Evolutionary conservation across 192 early-diverging fungal species (phyloP).

Genomic region (Podochytrium sp.): DNA sequence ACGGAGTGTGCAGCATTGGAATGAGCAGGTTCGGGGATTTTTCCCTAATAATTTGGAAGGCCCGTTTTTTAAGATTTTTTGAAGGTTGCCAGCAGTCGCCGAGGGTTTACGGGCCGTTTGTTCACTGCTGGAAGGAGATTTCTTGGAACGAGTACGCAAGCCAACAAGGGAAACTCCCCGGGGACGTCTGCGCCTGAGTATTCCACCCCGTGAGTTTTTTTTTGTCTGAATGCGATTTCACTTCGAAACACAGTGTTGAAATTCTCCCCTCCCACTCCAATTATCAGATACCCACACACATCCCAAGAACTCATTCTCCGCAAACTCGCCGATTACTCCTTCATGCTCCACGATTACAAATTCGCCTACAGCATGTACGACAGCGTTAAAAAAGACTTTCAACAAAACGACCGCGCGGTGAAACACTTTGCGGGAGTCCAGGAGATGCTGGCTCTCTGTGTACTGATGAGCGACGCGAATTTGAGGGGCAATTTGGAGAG

Average conservation of each 20-base stretch:
- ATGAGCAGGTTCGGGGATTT: conserved; percentile 70
- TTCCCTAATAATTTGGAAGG: not conserved
- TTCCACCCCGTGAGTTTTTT: conserved; percentile 5
- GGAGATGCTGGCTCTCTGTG: conserved; percentile 91
- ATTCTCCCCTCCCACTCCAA: not conserved
- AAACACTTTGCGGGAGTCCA: conserved; percentile 54
- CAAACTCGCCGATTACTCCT: conserved; percentile 92
- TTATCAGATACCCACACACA: conserved; percentile 45
- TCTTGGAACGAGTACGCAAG: conserved; percentile 64
- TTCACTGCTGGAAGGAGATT: conserved; percentile 83
- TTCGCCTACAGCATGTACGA: conserved; percentile 92
- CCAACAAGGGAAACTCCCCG: conserved; percentile 13
- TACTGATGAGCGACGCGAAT: conserved; percentile 61
- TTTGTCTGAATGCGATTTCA: not conserved
- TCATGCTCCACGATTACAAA: conserved; percentile 94
- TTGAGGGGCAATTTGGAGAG: conserved; percentile 27
- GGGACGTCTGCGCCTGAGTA: not conserved
- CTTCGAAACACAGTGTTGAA: too few species aligned
- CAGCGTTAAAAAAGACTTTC: conserved; percentile 83
- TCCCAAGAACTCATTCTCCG: conserved; percentile 93
- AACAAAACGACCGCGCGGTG: conserved; percentile 56
- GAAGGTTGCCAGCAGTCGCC: conserved; percentile 77
- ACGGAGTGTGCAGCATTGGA: conserved; percentile 81
- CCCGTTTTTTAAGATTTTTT: conserved; percentile 3
- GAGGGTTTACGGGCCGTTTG: conserved; percentile 88